Evolutionary conservation across 345 rosid genomes (phyloP), one percentile per base, ranked within the genome.

Genomic region (Excoecaria agallocha): DNA sequence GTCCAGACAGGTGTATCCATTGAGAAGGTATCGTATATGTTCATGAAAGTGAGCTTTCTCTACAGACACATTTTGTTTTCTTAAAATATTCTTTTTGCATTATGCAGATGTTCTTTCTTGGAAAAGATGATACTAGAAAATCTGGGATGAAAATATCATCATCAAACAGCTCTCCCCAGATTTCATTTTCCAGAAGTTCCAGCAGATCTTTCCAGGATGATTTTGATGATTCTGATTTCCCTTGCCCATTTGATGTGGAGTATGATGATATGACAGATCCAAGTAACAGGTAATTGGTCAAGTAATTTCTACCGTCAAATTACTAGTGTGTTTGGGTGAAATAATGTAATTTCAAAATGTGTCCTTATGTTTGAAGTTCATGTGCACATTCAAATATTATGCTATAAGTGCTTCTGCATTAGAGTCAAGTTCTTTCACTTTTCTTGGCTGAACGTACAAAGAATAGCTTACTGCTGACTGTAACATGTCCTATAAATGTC

Each of bases 191-290:
- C 62, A 83, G 92, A 82, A 83, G 92, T 82, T 84, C 94, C 51
- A 90, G 98, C 82, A 82, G 93, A 82, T 89, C 96, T 48, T 88
- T 80, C 70, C 91, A 54, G 20, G 98, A 90, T 69, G 98, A 89
- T 80, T 89, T 80, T 75, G 94, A 95, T 80, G 93, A 93, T 54
- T 48, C 84, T 30, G 99, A 95, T 68, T 91, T 85, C 70, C 89
- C 86, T 66, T 93, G 96, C 68, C 89, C 92, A 15, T 95, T 95
- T 79, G 97, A 89, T 84, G 91, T 89, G 55, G 94, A 88, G 69
- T 82, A 85, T 76, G 91, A 86, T 81, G 94, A 93, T 67, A 73
- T 80, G 50, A 76, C 85, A 10, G 90, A 89, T 77, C 85, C 80
- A n/a, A 82, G 89, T 71, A 85, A 85, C 90, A 89, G 97, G 99